These are phyloP conservation scores for Silene noctiflora DNA, from an alignment of 179 eudicot genomes.

Conservation along the genomic window DNA sequence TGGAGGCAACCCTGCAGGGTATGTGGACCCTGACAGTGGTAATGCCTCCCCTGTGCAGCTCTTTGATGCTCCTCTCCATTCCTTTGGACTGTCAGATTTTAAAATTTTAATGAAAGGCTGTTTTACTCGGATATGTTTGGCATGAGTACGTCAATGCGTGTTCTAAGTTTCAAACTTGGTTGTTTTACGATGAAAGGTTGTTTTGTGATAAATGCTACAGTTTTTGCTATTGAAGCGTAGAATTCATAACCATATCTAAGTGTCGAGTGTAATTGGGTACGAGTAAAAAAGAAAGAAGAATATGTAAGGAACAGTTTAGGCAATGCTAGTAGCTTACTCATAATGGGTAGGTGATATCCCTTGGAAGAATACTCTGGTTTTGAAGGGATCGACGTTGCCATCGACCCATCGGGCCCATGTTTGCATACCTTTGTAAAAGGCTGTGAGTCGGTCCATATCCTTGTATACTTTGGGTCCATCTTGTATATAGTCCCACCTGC, in stretches of 20 bases:
- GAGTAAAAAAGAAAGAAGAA: not conserved
- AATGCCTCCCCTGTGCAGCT: slow-evolving; percentile 44
- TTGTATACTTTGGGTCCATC: slow-evolving; percentile 59
- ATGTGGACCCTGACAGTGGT: slow-evolving; percentile 46
- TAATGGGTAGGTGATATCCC: slow-evolving; percentile 96
- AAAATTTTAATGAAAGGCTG: too few species aligned
- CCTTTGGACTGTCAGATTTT: slow-evolving; percentile 37
- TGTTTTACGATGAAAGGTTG: not conserved
- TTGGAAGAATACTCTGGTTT: slow-evolving; percentile 82
- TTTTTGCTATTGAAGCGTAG: not conserved
- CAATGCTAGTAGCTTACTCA: slow-evolving; percentile 38
- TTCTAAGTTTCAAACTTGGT: not conserved
- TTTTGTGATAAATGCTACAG: not conserved
- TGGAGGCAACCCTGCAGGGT: slow-evolving; percentile 46
- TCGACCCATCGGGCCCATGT: slow-evolving; percentile 97
- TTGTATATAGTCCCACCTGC: slow-evolving; percentile 85
- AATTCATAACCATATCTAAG: not conserved
- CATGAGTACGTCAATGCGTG: too few species aligned
- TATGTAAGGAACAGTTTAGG: too few species aligned
- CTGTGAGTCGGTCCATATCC: slow-evolving; percentile 80
- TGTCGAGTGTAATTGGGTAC: not conserved
- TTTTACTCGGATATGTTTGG: too few species aligned
- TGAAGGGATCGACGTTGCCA: slow-evolving; percentile 50
- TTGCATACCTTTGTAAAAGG: slow-evolving; percentile 68
- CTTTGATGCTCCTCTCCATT: slow-evolving; percentile 38